Base-by-base conservation (phyloP, 306 rosid genomes). In the Betula pendula region DNA sequence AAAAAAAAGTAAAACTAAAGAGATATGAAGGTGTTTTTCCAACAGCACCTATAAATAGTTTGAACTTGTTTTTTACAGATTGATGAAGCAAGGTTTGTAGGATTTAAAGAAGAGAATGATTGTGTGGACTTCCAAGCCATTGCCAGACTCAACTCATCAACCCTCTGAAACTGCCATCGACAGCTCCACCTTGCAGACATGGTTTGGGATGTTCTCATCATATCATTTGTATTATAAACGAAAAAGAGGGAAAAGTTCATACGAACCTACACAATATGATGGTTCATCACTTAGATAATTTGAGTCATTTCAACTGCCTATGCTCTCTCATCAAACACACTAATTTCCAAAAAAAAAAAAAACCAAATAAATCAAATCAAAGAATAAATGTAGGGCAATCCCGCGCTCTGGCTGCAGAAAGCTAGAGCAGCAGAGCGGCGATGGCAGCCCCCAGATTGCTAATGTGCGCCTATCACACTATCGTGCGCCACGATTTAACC, bases 401-500 rank as follows among this genome's bases (percentile, higher is more conserved):
- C 71, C 45, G 48, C 80, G 78, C 89, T 74, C 62, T 25, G 45
- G 4, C 84, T 82, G 84, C 85, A 63, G 6, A 75, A 25, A 22
- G 69, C 38, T 69, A 35, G 51, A 48, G 73, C 84, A 82, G 74
- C 53, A 77, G 25, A 82, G 79, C 84, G 75, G 70, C 75, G 78
- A 70, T 35, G 74, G 82, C 27, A 62, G 78, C 84, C 89, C 82
- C 77, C 2, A 16, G 19, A 70, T 67, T 43, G 77, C 16, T 76
- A 73, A 85, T 85, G 73, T 79, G 74, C 75, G 84, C 86, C 84
- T 77, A 72, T 45, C 88, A 62, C 88, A 77, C 84, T 58, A 27
- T 31, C 27, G 79, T 78, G 85, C 81, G 88, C 86, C 88, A 79
- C 84, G 74, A 81, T 38, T 62, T 35, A 82, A 81, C 88, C 86